Evolutionary conservation across 1,284 basidiomycete genomes (phyloP), one percentile per base, ranked within the genome.

Genomic region (Porphyrellus sp.): DNA sequence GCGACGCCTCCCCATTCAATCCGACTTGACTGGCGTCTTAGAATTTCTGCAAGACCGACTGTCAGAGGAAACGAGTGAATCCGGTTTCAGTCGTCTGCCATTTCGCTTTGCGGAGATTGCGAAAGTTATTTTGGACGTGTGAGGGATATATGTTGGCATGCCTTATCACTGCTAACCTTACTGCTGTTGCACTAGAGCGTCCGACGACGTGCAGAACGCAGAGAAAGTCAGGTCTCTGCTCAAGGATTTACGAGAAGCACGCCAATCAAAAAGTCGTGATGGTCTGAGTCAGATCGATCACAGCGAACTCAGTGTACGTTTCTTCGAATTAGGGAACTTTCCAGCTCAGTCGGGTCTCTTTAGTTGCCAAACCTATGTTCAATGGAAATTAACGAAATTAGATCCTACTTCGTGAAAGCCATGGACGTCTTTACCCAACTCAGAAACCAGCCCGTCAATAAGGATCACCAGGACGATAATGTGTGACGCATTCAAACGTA

Each of bases 221-320:
- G 91, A 93, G 50, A 85, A 82, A 57, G 75, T 99, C 16, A 82
- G 93, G 1, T 83, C 86, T 2, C 71, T 98, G 3, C 79, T 99
- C 37, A 96, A 98, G 70, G 94, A 98, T 67, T 78, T 99, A 30
- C 87, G 93, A 16, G 95, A 99, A 74, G 91, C 91, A 16, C 80
- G 96, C 40, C 96, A 98, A 70, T 88, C 92, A 25, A 99, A 99
- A 70, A 88, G 91, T 71, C 76, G 94, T 54, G 82, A 88, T 41
- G 93, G 94, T 77, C 74, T 98, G 8, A 73, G 77, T 51, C 78
- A 80, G 55, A 74, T 92, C 21, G 84, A 85, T 71, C 82, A 85
- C 66, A 86, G 80, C 60, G 88, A 89, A 66, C 78, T 97, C 20
- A 86, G 86, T 72, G 93, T 93, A 69, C 31, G 79, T 65, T 23